Evolutionary conservation across 2,329 filamentous ascomycete genomes (phyloP).

Genomic region (Claviceps citrina): DNA sequence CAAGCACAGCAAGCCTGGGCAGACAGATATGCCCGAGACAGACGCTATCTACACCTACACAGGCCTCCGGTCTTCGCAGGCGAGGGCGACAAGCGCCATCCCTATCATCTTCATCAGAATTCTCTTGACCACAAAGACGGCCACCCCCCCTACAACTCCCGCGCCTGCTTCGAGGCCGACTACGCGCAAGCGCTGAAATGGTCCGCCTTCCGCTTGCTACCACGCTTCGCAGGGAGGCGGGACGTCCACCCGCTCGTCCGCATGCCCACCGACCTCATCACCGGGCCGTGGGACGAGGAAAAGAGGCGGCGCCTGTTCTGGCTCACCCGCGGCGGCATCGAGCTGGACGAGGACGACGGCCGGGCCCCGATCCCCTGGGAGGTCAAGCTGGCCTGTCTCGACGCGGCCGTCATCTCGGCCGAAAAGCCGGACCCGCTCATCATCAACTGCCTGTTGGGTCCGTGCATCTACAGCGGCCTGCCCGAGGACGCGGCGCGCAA

Average conservation of each 20-base stretch:
- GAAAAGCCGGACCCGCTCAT: constrained; percentile 15
- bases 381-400: constrained; percentile 21
- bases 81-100: not conserved
- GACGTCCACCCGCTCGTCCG: constrained; percentile 25
- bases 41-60: constrained; percentile 23
- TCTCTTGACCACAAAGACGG: constrained; percentile 13
- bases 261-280: constrained; percentile 26
- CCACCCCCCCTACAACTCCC: constrained; percentile 17
- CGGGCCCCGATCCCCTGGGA: constrained; percentile 25
- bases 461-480: constrained; percentile 14
- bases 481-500: constrained; percentile 17
- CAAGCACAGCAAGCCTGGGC: constrained; percentile 34
- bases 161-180: constrained; percentile 22
- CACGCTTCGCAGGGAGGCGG: constrained; percentile 11
- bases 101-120: constrained; percentile 11
- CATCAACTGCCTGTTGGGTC: constrained; percentile 17
- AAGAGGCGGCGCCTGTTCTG: constrained; percentile 28
- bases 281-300: constrained; percentile 27
- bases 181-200: constrained; percentile 15
- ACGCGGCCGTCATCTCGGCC: constrained; percentile 18
- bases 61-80: constrained; percentile 9
- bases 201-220: constrained; percentile 10
- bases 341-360: constrained; percentile 13
- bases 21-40: constrained; percentile 20
- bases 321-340: constrained; percentile 26